phyloP scores from a whole-genome alignment of 2,329 filamentous ascomycete genomes.

The Botryotinia calthae region DNA sequence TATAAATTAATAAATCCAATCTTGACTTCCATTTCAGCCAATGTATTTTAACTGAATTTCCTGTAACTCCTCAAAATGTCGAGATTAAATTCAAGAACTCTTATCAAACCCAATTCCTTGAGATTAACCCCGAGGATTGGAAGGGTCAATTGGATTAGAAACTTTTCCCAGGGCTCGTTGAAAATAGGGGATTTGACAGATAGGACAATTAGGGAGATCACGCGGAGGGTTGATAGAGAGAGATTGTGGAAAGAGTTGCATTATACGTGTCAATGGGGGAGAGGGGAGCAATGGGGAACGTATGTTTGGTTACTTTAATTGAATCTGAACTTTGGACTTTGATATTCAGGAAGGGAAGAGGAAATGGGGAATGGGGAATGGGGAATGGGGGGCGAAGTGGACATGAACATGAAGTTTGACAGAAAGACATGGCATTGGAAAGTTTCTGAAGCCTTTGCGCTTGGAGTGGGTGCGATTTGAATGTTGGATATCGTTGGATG shows the following conservation, averaged over 20 bases:
- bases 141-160: slow-evolving; percentile 18
- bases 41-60: background rate
- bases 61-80: background rate
- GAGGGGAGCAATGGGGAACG: slow-evolving; percentile 65
- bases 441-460: background rate
- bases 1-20: background rate
- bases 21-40: background rate
- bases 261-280: slow-evolving; percentile 64
- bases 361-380: no score
- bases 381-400: no score
- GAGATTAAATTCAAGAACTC: background rate
- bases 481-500: background rate
- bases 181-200: slow-evolving; percentile 44
- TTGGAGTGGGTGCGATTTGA: background rate
- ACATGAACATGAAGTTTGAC: background rate
- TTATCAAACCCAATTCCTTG: slow-evolving; percentile 21
- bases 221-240: slow-evolving; percentile 49
- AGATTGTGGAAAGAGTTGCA: slow-evolving; percentile 64
- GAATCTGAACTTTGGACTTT: background rate
- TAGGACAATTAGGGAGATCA: slow-evolving; percentile 50
- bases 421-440: no score
- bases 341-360: background rate
- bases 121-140: slow-evolving; percentile 19
- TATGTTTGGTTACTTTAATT: slow-evolving; percentile 42
- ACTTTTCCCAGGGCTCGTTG: slow-evolving; percentile 11